phyloP scores from a whole-genome alignment of 1,139 yeast species.

The Hansenula lynferdii region DNA sequence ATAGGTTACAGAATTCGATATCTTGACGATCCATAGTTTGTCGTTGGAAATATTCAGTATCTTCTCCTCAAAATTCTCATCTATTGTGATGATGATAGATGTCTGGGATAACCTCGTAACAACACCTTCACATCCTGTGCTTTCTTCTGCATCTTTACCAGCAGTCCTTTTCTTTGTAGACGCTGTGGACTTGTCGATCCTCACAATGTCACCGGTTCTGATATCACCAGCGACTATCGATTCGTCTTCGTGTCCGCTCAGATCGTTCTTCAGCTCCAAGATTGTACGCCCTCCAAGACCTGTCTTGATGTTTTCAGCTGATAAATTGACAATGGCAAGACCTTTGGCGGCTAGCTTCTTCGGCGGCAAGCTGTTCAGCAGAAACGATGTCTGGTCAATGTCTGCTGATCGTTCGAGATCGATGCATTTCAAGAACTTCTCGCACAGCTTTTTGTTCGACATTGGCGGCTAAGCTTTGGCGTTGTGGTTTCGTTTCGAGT shows the following conservation, averaged over 20 bases:
- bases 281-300: conserved; percentile 80
- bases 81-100: conserved; percentile 53
- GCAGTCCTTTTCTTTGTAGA: conserved; percentile 13
- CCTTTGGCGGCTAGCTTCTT: conserved; percentile 67
- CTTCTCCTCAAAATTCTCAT: conserved; percentile 45
- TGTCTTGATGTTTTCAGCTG: conserved; percentile 55
- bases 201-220: conserved; percentile 76
- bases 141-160: conserved; percentile 13
- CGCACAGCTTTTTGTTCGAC: conserved; percentile 31
- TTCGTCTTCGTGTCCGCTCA: conserved; percentile 38
- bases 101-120: conserved; percentile 31
- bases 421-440: conserved; percentile 46
- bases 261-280: conserved; percentile 61
- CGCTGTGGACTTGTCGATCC: conserved; percentile 32
- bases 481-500: too few species aligned
- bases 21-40: conserved; percentile 58
- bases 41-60: conserved; percentile 38
- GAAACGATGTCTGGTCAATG: conserved; percentile 43
- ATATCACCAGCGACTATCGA: conserved; percentile 55
- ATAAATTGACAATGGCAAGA: conserved; percentile 66
- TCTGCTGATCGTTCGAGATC: conserved; percentile 58
- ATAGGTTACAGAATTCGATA: conserved; percentile 67
- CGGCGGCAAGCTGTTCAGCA: conserved; percentile 51
- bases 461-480: neutral
- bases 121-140: conserved; percentile 47